Evolutionary conservation across 2,329 filamentous ascomycete species (phyloP).

Genomic region (Pyricularia sp.): DNA sequence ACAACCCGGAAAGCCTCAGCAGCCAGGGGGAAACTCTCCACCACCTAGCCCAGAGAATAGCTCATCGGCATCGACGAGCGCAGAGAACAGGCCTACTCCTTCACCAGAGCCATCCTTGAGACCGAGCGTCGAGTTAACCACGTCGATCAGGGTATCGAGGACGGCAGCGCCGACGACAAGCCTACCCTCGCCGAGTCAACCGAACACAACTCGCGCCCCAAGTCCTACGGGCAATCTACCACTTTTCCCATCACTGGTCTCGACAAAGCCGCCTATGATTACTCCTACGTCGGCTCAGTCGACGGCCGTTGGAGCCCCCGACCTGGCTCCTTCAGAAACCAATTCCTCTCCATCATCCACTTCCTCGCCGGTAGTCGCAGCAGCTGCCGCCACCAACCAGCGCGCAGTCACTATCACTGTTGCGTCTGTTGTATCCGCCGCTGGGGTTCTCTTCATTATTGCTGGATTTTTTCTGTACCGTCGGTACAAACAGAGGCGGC

Average conservation of each 20-base stretch:
- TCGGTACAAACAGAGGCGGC: conserved; percentile 22
- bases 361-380: neutral
- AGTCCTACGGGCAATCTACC: neutral
- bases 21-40: neutral
- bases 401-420: conserved; percentile 36
- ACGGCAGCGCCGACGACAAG: neutral
- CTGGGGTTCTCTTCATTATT: conserved; percentile 26
- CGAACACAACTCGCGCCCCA: neutral
- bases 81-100: neutral
- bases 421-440: conserved; percentile 33
- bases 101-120: neutral
- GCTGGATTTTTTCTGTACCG: conserved; percentile 25
- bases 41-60: neutral
- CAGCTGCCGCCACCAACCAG: conserved; percentile 7
- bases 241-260: neutral
- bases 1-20: neutral
- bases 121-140: neutral
- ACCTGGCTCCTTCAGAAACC: neutral
- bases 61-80: neutral
- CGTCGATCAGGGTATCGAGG: neutral
- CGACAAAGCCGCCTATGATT: neutral
- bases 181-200: neutral
- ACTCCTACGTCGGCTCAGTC: neutral
- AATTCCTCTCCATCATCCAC: neutral
- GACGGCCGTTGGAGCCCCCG: neutral